These are phyloP conservation scores for Tinospora cordifolia DNA, from an alignment of 164 flowering plant species.

Conservation along the genomic window DNA sequence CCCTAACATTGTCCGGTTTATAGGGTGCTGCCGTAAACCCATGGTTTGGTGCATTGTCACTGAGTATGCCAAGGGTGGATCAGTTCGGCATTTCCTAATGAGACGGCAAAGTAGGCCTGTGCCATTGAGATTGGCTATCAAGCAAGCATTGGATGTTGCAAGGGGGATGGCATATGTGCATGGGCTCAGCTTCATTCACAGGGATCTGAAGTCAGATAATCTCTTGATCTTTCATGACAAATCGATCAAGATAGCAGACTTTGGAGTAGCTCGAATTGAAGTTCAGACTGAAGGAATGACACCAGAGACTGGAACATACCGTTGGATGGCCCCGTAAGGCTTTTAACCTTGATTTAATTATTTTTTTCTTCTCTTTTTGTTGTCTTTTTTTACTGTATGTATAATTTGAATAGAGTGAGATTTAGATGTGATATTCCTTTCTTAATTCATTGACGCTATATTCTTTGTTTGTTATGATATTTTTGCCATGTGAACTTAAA, in stretches of 20 bases:
- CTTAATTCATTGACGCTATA: no score
- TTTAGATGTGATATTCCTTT: not conserved
- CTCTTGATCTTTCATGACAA: constrained; percentile 47
- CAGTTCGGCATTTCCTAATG: constrained; percentile 53
- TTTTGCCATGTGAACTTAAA: no score
- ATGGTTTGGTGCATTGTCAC: constrained; percentile 78
- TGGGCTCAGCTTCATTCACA: constrained; percentile 53
- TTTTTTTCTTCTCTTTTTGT: not conserved
- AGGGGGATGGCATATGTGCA: constrained; percentile 74
- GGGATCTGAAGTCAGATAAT: constrained; percentile 65
- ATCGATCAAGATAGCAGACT: constrained; percentile 67
- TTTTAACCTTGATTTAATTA: not conserved
- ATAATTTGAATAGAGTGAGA: not conserved
- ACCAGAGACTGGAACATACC: constrained; percentile 73
- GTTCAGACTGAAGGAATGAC: constrained; percentile 77
- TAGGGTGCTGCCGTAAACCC: constrained; percentile 63
- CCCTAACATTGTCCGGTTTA: constrained; percentile 54
- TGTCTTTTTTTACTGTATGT: not conserved
- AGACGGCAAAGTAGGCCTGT: constrained; percentile 50
- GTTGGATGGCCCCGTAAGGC: constrained; percentile 88
- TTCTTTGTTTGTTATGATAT: no score
- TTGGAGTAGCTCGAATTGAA: constrained; percentile 75
- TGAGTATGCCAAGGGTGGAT: constrained; percentile 72
- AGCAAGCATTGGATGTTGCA: constrained; percentile 73
- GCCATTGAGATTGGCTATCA: constrained; percentile 54